These are phyloP conservation scores for Vachellia pachyceras DNA, from an alignment of 306 rosid genomes.

Conservation along the genomic window DNA sequence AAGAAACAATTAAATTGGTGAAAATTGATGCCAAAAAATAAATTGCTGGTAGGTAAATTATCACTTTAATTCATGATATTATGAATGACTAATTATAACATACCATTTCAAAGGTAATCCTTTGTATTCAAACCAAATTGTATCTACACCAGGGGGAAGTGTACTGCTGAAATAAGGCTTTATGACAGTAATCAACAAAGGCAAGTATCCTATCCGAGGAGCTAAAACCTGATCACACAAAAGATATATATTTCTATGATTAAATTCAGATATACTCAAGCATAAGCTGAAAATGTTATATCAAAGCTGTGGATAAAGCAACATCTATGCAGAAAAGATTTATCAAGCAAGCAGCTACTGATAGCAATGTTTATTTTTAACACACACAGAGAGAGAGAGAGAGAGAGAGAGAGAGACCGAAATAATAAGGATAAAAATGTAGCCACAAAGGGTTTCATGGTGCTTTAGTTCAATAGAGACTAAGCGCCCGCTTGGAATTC, in stretches of 20 bases:
- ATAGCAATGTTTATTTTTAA: not conserved
- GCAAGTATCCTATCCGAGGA: constrained; percentile 88
- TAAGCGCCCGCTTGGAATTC: too few species aligned
- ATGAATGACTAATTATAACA: not conserved
- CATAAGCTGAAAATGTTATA: constrained; percentile 5
- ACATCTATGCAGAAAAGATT: not conserved
- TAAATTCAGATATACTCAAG: not conserved
- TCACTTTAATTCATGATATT: not conserved
- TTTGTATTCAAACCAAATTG: constrained; percentile 93
- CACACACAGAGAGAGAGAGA: too few species aligned
- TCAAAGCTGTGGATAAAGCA: constrained; percentile 10
- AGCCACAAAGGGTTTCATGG: not conserved
- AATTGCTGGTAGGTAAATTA: not conserved
- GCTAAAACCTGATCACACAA: constrained; percentile 73
- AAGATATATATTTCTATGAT: not conserved
- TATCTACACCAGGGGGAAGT: constrained; percentile 87
- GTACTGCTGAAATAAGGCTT: constrained; percentile 79
- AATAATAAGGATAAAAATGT: not conserved
- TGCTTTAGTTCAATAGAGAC: not conserved
- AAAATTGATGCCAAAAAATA: not conserved
- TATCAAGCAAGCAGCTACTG: not conserved
- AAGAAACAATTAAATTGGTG: not conserved
- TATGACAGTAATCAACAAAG: constrained; percentile 72
- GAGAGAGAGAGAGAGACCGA: too few species aligned
- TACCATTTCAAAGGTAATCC: constrained; percentile 95